Evolutionary conservation across 2,329 filamentous ascomycete species (phyloP).

Genomic region (Dissoconium aciculare): DNA sequence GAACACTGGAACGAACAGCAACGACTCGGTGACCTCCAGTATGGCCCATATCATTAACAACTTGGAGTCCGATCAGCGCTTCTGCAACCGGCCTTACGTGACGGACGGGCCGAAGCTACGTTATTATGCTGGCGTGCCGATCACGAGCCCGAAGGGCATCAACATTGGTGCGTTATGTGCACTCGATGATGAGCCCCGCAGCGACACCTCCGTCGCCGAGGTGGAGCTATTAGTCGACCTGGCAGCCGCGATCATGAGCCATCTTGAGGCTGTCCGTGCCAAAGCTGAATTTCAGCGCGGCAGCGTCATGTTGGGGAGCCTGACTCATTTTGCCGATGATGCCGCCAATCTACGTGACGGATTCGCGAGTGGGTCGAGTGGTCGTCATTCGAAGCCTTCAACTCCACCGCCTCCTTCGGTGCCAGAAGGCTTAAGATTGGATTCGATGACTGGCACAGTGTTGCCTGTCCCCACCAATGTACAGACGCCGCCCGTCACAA

Average conservation of each 20-base stretch:
- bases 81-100: slow-evolving; percentile 16
- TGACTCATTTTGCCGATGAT: slow-evolving; percentile 21
- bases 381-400: no score
- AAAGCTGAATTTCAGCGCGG: slow-evolving; percentile 39
- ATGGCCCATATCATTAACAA: slow-evolving; percentile 13
- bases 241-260: slow-evolving; percentile 42
- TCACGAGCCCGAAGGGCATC: slow-evolving; percentile 42
- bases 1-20: not conserved
- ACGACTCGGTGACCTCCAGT: not conserved
- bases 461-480: no score
- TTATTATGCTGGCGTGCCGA: slow-evolving; percentile 46
- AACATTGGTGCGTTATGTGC: slow-evolving; percentile 46
- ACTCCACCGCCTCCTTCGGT: no score
- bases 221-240: slow-evolving; percentile 42
- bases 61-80: slow-evolving; percentile 10
- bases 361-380: no score
- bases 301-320: slow-evolving; percentile 40
- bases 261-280: slow-evolving; percentile 41
- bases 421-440: no score
- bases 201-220: slow-evolving; percentile 35
- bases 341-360: slow-evolving; percentile 12
- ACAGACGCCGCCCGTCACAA: no score
- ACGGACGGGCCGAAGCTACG: slow-evolving; percentile 12
- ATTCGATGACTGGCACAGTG: no score
- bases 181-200: slow-evolving; percentile 40